Base-by-base conservation (phyloP, 2,329 filamentous ascomycete species). In the Diplocarpon rosae region DNA sequence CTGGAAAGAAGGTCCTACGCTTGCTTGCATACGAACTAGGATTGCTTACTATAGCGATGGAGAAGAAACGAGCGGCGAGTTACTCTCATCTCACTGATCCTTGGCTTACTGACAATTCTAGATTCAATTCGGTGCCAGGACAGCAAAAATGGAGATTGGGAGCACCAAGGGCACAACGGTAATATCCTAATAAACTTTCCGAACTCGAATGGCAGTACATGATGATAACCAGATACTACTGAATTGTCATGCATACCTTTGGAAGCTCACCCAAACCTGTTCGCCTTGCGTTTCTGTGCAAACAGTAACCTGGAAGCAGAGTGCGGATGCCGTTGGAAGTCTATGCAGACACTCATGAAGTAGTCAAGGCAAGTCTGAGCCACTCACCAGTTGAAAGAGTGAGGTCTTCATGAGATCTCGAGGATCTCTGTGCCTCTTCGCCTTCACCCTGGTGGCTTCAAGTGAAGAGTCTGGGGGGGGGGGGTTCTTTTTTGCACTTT, bases 21-120 rank as follows among this genome's bases (percentile, higher is more conserved):
- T 69, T 94, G 16, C 65, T 95, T 16, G 87, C 89, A 0, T 75
- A 79, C 62, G 72, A 78, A 27, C 65, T 95, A 30, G 84, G 81
- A 2, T 80, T 96, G 75, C 62, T 62, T 2, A 66, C 65, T 5
- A 85, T 88, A 1, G 81, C 90, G 4, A 67, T 67, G n/a, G 89
- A 96, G 65, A 95, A 92, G 72, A 98, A 98, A 66, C 73, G 89
- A 59, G 90, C 90, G 14, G 84, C 88, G 67, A 61, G 80, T 68
- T 9, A 47, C 24, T 30, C 20, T 13, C 36, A 11, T 7, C 24
- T 5, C n/a, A 5, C 14, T 28, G 30, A 20, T n/a, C 17, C 15
- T 16, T 47, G 11, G 30, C 47, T 49, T 52, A 51, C 57, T 56
- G 16, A 55, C 39, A 44, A 30, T 16, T 37, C 36, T 51, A 82